Evolutionary conservation across 805 yeast species (phyloP), one percentile per base, ranked within the genome.

Genomic region (Lipomyces mesembrius): DNA sequence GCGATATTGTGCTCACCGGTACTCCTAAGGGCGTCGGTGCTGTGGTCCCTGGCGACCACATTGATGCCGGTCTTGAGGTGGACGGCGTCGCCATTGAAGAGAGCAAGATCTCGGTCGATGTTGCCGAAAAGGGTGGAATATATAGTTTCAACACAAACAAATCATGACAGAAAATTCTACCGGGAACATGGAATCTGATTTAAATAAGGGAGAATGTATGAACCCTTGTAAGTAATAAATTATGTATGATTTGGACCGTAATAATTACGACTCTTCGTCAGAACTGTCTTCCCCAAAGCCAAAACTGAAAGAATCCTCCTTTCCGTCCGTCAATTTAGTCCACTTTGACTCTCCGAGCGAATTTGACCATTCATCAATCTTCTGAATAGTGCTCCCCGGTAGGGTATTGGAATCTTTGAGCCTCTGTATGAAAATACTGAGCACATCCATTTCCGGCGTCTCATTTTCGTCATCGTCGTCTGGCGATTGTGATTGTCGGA

Each of bases 11-110:
- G 66, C 82, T 95, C 61, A 95, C 99, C 0, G 99, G 99, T 20
- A 95, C 99, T 1, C 99, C 99, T 57, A 91, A 92, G 77, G 99
- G 99, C 20, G 99, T 95, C n/a, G 97, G 98, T 8, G 80, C 84
- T 32, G 79, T 93, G 43, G 77, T 77, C 5, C 90, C 96, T 0
- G 98, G 98, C 9, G 98, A 95, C 76, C 75, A 77, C 32, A 81
- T 95, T 34, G 82, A 82, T 57, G 96, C 96, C 6, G 83, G 85
- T 70, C 78, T 92, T 69, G 78, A 77, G 35, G 84, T 83, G 39
- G 84, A 84, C 43, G 94, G 87, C 11, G 75, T 84, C 65, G 81
- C 82, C 9, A 75, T 94, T 34, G 85, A 83, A 39, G 85, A 83
- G 49, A 79, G 81, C 63, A 69, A 73, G 6, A 79, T 89, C 62